Percentiles rank a stretch among this genome's conserved stretches.
These are phyloP conservation scores for Neoascochyta sp. DNA, from an alignment of 2,329 filamentous ascomycete species.

Conservation along the genomic window DNA sequence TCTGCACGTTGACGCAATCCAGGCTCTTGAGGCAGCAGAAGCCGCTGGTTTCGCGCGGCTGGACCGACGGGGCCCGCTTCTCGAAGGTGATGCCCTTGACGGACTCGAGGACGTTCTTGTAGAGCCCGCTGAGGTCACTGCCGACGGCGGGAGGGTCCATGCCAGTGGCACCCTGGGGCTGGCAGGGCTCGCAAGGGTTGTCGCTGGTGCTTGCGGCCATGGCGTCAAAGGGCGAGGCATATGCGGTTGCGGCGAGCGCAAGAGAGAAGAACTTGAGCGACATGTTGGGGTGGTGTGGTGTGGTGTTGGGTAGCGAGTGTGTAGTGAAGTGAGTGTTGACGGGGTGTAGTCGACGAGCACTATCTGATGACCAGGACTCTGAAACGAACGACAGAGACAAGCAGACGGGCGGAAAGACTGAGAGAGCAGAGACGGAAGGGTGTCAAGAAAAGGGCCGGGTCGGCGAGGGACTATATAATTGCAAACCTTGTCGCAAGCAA, in stretches of 20 bases:
- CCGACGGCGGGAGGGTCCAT: slow-evolving; percentile 31
- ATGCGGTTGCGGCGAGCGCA: slow-evolving; percentile 20
- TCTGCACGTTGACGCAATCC: slow-evolving; percentile 42
- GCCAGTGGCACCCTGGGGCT: slow-evolving; percentile 34
- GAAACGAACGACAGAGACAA: slow-evolving; percentile 10
- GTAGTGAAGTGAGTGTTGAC: slow-evolving; percentile 5
- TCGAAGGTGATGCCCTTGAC: slow-evolving; percentile 33
- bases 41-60: slow-evolving; percentile 12
- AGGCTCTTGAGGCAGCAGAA: slow-evolving; percentile 39
- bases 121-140: slow-evolving; percentile 33
- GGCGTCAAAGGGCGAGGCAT: slow-evolving; percentile 19
- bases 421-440: slow-evolving; percentile 5
- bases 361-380: slow-evolving; percentile 3
- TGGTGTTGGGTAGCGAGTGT: slow-evolving; percentile 6
- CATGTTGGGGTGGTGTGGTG: slow-evolving; percentile 12
- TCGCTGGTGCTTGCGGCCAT: slow-evolving; percentile 22
- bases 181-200: slow-evolving; percentile 34
- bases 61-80: slow-evolving; percentile 21
- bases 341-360: too few relatives aligned
- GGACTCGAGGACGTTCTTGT: slow-evolving; percentile 34
- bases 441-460: slow-evolving; percentile 4
- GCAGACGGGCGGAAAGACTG: slow-evolving; percentile 2
- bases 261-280: slow-evolving; percentile 22
- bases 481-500: slow-evolving; percentile 2
- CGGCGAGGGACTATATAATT: slow-evolving; percentile 7